Evolutionary conservation across 108 stramenopile genomes (phyloP), one percentile per base, ranked within the genome.

Genomic region (Discostella stelligeroides): DNA sequence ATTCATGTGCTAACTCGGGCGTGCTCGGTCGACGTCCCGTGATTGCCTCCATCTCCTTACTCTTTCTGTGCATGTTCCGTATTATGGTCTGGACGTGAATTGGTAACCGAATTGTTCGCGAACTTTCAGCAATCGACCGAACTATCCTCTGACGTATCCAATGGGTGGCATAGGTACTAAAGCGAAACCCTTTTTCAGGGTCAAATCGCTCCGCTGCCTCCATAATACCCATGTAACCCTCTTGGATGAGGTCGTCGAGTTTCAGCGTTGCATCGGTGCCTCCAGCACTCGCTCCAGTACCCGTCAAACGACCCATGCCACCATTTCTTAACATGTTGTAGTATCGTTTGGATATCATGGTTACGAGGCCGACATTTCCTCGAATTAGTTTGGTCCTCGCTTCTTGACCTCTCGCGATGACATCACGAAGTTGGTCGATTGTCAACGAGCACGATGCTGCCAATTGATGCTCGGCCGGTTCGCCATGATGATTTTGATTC

Each of bases 121-220:
- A 86, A 9, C 82, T 81, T 55, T 96, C 94, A 0, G 86, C 86
- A 47, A 96, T 90, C 38, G 90, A 84, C n/a, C 92, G 85, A 12
- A 90, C 51, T 20, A 98, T 89, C 12, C 95, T 65, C 78, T 98
- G 98, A 45, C 88, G 79, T 17, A 98, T 85, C 98, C 98, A 98
- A 69, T 85, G 96, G 21, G 91, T 84, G 0, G 95, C 96, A 80
- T 98, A 98, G 8, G 98, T 98, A 27, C 81, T 83, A 70, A 98
- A 96, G 40, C 90, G 82, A 57, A 84, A 86, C 11, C 96, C 96
- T 15, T 85, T 79, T 29, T 73, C 74, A 1, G 95, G 92, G 66
- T 97, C 94, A 70, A 91, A 98, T 60, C 94, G 86, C 67, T 97
- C 98, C 8, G 92, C 95, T 27, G 98, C 97, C 67, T 93, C 81